These are phyloP conservation scores for Begonia fuchsioides DNA, from an alignment of 306 rosid genomes.

Conservation along the genomic window DNA sequence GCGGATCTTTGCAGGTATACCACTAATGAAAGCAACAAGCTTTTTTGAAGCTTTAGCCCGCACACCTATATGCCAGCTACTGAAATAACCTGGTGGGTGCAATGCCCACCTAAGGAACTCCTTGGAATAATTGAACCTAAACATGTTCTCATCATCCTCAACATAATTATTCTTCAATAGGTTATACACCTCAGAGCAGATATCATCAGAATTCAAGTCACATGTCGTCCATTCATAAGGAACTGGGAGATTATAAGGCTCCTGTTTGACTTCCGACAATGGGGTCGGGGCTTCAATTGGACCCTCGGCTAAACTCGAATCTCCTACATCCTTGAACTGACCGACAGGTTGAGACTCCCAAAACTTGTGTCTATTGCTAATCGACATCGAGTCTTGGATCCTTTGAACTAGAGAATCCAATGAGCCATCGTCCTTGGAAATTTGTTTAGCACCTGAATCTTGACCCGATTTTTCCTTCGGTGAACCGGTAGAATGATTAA, in stretches of 20 bases:
- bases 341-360: slow-evolving; percentile 99
- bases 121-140: slow-evolving; percentile 79
- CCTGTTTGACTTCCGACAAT: slow-evolving; percentile 72
- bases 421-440: slow-evolving; percentile 24
- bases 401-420: slow-evolving; percentile 38
- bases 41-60: slow-evolving; percentile 72
- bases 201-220: slow-evolving; percentile 48
- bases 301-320: slow-evolving; percentile 64
- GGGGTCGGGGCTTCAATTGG: slow-evolving; percentile 70
- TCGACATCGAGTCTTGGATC: slow-evolving; percentile 63
- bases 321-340: slow-evolving; percentile 70
- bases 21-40: slow-evolving; percentile 85
- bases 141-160: slow-evolving; percentile 92
- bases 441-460: slow-evolving; percentile 15
- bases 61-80: slow-evolving; percentile 92
- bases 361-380: slow-evolving; percentile 45
- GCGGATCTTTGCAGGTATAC: slow-evolving; percentile 77
- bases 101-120: slow-evolving; percentile 90
- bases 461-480: slow-evolving; percentile 25
- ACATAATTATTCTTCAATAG: slow-evolving; percentile 81
- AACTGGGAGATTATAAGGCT: slow-evolving; percentile 79
- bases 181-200: slow-evolving; percentile 59
- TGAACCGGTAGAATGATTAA: slow-evolving; percentile 24
- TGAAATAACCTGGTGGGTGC: slow-evolving; percentile 76
- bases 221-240: slow-evolving; percentile 84